These are phyloP conservation scores for Piromyces sp. DNA, from an alignment of 192 early-diverging fungal species.

Conservation along the genomic window DNA sequence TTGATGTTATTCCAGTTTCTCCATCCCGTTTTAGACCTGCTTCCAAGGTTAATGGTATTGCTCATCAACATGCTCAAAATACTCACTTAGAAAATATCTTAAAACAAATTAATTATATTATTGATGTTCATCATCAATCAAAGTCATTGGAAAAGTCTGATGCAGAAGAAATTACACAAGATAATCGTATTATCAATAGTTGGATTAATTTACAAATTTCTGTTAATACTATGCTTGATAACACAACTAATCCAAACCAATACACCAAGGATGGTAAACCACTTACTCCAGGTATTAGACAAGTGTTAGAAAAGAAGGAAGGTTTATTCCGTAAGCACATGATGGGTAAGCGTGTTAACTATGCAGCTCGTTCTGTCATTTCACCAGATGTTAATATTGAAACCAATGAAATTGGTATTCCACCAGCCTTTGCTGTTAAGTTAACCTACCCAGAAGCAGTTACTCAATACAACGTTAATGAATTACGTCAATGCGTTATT, in stretches of 20 bases:
- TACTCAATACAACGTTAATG: conserved; percentile 83
- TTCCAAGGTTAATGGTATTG: conserved; percentile 70
- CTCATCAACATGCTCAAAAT: conserved; percentile 93
- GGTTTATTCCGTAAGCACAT: conserved; percentile 98
- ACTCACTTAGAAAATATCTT: conserved; percentile 68
- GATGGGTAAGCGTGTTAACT: conserved; percentile 99
- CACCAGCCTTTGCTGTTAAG: conserved; percentile 82
- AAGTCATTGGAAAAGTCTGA: conserved; percentile 4
- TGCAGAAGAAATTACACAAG: conserved; percentile 9
- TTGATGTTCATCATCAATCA: conserved; percentile 25
- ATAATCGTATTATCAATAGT: conserved; percentile 18
- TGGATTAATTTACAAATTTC: conserved; percentile 73
- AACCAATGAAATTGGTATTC: conserved; percentile 93
- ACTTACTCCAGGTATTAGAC: conserved; percentile 78
- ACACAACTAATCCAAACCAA: conserved; percentile 58
- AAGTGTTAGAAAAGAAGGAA: conserved; percentile 97
- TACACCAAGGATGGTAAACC: conserved; percentile 31
- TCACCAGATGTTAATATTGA: conserved; percentile 95
- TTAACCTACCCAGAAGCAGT: conserved; percentile 97
- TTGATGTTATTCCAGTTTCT: conserved; percentile 75
- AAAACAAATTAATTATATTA: conserved; percentile 53
- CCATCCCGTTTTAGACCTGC: conserved; percentile 89
- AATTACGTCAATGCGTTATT: conserved; percentile 76
- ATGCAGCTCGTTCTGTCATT: conserved; percentile 92
- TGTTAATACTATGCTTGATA: conserved; percentile 89